Evolutionary conservation across 495 filamentous ascomycete species (phyloP).

Genomic region (Pseudoneurospora amorphoporcata): DNA sequence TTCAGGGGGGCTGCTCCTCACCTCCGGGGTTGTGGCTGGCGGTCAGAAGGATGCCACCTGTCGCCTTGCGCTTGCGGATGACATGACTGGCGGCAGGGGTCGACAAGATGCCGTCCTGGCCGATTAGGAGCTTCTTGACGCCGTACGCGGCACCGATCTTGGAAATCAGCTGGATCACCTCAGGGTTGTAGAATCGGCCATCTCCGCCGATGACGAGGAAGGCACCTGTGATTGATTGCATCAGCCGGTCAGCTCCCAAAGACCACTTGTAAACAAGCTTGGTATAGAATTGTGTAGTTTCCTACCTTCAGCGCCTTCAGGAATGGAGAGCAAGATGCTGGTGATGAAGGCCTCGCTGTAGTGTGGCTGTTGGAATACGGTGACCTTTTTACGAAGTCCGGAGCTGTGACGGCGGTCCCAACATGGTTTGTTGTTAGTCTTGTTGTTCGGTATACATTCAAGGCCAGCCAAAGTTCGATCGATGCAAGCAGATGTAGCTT

Average conservation of each 20-base stretch:
- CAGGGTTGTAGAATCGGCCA: slow-evolving; percentile 93
- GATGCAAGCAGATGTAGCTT: not conserved
- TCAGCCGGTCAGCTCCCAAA: not conserved
- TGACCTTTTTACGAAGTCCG: slow-evolving; percentile 96
- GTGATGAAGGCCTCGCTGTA: slow-evolving; percentile 95
- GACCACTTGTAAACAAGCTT: not conserved
- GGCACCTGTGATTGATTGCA: slow-evolving; percentile 35
- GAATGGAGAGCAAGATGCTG: slow-evolving; percentile 88
- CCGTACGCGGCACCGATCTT: slow-evolving; percentile 96
- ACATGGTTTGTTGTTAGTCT: not conserved
- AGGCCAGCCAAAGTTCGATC: not conserved
- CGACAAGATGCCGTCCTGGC: slow-evolving; percentile 90
- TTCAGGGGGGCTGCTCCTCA: slow-evolving; percentile 33
- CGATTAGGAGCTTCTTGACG: slow-evolving; percentile 95
- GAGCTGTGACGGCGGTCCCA: slow-evolving; percentile 46
- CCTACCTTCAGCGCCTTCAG: slow-evolving; percentile 69
- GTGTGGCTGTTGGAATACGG: slow-evolving; percentile 87
- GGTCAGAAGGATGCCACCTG: slow-evolving; percentile 91
- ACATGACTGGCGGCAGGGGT: slow-evolving; percentile 93
- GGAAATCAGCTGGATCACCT: slow-evolving; percentile 91
- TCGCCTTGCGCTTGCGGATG: slow-evolving; percentile 86
- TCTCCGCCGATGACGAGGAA: slow-evolving; percentile 97
- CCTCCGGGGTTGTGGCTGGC: slow-evolving; percentile 97
- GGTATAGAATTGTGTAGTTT: not conserved
- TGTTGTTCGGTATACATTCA: not conserved